Conservation (phyloP, 2,329 filamentous ascomycete species). For the Ophiocordyceps camponoti-saundersi region DNA sequence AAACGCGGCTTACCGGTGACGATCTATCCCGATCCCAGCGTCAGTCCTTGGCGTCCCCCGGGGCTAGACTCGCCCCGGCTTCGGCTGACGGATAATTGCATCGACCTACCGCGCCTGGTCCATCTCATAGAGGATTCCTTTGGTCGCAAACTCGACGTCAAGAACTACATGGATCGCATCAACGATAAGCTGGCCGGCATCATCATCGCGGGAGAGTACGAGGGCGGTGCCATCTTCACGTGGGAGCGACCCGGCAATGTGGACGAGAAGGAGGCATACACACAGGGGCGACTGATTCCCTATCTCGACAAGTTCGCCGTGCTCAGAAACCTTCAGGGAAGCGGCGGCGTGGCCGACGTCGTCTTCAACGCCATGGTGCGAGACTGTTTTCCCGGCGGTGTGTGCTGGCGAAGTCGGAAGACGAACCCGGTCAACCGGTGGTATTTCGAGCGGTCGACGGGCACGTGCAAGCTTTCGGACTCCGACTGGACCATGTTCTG, state of each 20-base stretch:
- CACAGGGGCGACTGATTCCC: conserved; percentile 54
- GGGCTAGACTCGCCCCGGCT: conserved; percentile 41
- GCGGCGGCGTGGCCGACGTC: conserved; percentile 83
- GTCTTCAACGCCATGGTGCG: conserved; percentile 93
- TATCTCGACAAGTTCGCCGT: conserved; percentile 98
- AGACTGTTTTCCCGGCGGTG: conserved; percentile 70
- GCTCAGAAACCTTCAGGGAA: conserved; percentile 71
- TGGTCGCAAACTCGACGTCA: conserved; percentile 62
- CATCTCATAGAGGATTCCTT: conserved; percentile 92
- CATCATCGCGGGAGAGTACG: conserved; percentile 91
- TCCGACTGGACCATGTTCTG: conserved; percentile 98
- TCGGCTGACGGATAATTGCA: conserved; percentile 58
- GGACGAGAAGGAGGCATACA: conserved; percentile 33
- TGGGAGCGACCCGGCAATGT: conserved; percentile 66
- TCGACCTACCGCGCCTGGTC: conserved; percentile 70
- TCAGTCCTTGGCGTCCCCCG: conserved; percentile 51
- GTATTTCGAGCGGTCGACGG: conserved; percentile 87
- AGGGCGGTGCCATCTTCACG: conserved; percentile 84
- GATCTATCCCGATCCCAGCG: conserved; percentile 61
- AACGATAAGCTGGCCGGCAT: conserved; percentile 69
- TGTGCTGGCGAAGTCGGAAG: conserved; percentile 81
- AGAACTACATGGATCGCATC: conserved; percentile 70
- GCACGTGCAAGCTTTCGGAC: conserved; percentile 65
- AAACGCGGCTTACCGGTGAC: conserved; percentile 84
- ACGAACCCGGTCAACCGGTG: conserved; percentile 97